Evolutionary conservation across 495 filamentous ascomycete genomes (phyloP).

Genomic region (Daldinia concentrica): DNA sequence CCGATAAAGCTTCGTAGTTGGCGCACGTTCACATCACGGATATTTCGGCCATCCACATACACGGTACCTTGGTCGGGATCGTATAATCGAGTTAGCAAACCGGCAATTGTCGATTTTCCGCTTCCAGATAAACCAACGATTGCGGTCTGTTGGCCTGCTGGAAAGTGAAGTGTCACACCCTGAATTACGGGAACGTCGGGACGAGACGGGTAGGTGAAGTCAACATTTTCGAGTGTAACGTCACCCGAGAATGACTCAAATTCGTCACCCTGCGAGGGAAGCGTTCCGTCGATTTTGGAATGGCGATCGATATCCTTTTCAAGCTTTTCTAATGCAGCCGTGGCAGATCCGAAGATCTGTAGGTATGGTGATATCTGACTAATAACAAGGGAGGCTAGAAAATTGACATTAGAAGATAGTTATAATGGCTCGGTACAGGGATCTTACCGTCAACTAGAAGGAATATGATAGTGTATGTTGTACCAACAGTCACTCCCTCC

Average conservation of each 20-base stretch:
- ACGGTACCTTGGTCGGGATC: constrained; percentile 58
- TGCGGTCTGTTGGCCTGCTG: constrained; percentile 67
- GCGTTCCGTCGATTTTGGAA: constrained; percentile 60
- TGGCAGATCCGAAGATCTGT: constrained; percentile 66
- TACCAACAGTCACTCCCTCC: constrained; percentile 59
- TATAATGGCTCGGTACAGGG: background rate
- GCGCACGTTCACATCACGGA: constrained; percentile 65
- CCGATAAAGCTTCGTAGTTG: constrained; percentile 65
- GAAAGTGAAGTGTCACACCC: constrained; percentile 59
- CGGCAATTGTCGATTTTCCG: constrained; percentile 75
- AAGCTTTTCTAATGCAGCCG: constrained; percentile 58
- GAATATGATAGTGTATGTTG: constrained; percentile 72
- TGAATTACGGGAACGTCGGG: constrained; percentile 64
- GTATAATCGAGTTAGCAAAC: constrained; percentile 64
- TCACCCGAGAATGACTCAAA: constrained; percentile 52
- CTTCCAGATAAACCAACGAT: constrained; percentile 75
- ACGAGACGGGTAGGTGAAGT: constrained; percentile 68
- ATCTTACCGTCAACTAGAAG: constrained; percentile 68
- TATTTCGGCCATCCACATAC: constrained; percentile 61
- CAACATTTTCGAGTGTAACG: constrained; percentile 64
- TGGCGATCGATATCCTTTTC: constrained; percentile 60
- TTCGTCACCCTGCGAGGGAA: constrained; percentile 47
- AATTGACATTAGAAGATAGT: constrained; percentile 10
- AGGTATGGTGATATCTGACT: constrained; percentile 71
- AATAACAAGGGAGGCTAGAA: constrained; percentile 65